These are phyloP conservation scores for Serendipita indica DNA, from an alignment of 768 basidiomycete species.

Conservation along the genomic window DNA sequence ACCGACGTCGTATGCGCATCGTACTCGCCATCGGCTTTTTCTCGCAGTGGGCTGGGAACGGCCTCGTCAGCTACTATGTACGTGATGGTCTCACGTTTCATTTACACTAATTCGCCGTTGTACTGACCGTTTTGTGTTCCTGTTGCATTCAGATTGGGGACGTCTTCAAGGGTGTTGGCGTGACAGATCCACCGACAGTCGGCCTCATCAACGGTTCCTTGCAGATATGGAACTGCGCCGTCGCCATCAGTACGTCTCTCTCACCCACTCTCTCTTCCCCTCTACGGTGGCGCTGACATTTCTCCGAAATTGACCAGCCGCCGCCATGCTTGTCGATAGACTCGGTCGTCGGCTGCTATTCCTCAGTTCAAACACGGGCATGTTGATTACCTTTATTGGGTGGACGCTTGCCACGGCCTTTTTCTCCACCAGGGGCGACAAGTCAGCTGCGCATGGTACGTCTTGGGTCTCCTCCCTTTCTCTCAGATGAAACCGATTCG, in stretches of 20 bases:
- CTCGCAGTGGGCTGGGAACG: constrained; percentile 8
- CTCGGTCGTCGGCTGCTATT: constrained; percentile 57
- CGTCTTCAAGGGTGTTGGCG: constrained; percentile 38
- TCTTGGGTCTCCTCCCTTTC: not conserved
- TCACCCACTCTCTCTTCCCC: not conserved
- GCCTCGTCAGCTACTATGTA: not conserved
- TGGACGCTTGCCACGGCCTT: constrained; percentile 41
- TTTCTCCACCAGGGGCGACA: constrained; percentile 20
- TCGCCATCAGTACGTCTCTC: constrained; percentile 34
- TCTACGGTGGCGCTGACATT: not conserved
- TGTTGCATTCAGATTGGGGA: constrained; percentile 43
- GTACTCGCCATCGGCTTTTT: constrained; percentile 22
- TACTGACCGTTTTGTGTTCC: constrained; percentile 35
- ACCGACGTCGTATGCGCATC: constrained; percentile 19
- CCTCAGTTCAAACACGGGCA: constrained; percentile 45
- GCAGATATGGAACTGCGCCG: constrained; percentile 41
- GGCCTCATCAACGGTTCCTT: constrained; percentile 41
- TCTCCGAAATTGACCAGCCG: constrained; percentile 23
- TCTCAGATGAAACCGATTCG: not conserved
- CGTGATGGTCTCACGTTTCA: constrained; percentile 21
- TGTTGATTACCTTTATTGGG: constrained; percentile 36
- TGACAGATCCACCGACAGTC: constrained; percentile 34
- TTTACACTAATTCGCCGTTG: constrained; percentile 23
- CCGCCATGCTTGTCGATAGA: constrained; percentile 52
- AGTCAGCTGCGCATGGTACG: constrained; percentile 22